phyloP scores from a whole-genome alignment of 768 basidiomycete genomes.

The Leccinum rimulosum region DNA sequence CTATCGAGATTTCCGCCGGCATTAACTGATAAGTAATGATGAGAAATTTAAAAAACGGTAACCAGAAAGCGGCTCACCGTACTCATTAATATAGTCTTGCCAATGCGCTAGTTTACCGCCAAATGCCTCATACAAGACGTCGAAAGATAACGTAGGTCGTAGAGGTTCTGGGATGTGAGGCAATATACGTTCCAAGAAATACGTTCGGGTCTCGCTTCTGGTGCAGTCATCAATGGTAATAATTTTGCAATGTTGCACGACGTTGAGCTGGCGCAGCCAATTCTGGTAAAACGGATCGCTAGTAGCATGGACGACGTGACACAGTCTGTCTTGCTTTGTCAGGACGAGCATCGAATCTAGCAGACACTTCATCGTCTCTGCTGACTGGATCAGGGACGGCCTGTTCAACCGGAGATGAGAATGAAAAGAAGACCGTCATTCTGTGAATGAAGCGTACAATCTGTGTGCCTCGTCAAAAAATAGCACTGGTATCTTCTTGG shows the following conservation, averaged over 20 bases:
- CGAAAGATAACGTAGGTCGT: constrained; percentile 58
- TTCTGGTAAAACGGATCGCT: constrained; percentile 86
- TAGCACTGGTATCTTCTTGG: constrained; percentile 75
- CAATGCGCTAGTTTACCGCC: constrained; percentile 85
- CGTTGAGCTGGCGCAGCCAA: constrained; percentile 75
- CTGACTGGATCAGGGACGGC: constrained; percentile 71
- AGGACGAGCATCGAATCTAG: constrained; percentile 84
- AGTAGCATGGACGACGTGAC: constrained; percentile 79
- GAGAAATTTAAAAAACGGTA: not conserved
- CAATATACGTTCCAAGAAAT: constrained; percentile 61
- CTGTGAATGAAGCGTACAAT: constrained; percentile 44
- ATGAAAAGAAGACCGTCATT: not conserved
- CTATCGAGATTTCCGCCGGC: constrained; percentile 69
- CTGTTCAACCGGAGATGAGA: constrained; percentile 34
- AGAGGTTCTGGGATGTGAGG: constrained; percentile 70
- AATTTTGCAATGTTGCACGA: constrained; percentile 85
- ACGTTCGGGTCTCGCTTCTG: constrained; percentile 65
- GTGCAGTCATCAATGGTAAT: constrained; percentile 80
- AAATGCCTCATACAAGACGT: constrained; percentile 71
- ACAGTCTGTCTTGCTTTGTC: constrained; percentile 84
- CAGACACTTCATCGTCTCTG: constrained; percentile 79
- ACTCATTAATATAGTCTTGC: constrained; percentile 77
- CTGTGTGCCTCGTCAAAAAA: constrained; percentile 89
- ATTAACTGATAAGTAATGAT: constrained; percentile 51
- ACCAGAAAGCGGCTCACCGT: constrained; percentile 38